phyloP scores from a whole-genome alignment of 1,139 yeast species.

The Pichia sp. region DNA sequence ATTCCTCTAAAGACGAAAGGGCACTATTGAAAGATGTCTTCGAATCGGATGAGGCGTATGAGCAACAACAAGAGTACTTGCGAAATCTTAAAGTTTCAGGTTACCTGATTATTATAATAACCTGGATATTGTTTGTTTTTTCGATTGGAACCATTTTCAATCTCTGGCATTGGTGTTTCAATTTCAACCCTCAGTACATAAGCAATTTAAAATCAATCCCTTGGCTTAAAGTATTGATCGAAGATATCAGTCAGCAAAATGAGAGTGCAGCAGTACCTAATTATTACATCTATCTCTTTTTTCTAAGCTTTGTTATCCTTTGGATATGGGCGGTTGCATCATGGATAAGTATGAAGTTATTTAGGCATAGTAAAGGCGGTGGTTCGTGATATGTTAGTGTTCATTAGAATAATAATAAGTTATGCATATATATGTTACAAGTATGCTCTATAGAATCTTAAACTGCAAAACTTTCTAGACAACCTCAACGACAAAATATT shows the following conservation, averaged over 20 bases:
- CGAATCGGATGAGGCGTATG: background rate
- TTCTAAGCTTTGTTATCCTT: constrained; percentile 53
- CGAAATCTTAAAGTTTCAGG: constrained; percentile 34
- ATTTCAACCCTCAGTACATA: constrained; percentile 10
- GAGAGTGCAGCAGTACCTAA: constrained; percentile 28
- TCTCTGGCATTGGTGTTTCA: constrained; percentile 42
- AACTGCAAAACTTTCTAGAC: constrained; percentile 6
- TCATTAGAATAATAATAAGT: background rate
- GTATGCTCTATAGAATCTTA: constrained; percentile 2
- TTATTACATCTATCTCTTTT: constrained; percentile 46
- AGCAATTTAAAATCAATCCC: constrained; percentile 1
- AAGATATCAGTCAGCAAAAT: constrained; percentile 16
- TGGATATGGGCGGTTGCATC: constrained; percentile 78
- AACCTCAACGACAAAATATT: constrained; percentile 53
- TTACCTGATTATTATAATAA: constrained; percentile 34
- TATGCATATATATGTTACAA: constrained; percentile 1
- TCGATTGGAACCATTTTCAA: constrained; percentile 43
- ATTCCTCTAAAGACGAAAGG: background rate
- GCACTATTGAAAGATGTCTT: background rate
- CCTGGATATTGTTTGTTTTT: constrained; percentile 41
- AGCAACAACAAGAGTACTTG: constrained; percentile 10
- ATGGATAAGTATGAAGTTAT: constrained; percentile 75
- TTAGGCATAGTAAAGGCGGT: constrained; percentile 67
- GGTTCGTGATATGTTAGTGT: constrained; percentile 21
- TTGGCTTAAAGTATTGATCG: constrained; percentile 4